Evolutionary conservation across 495 filamentous ascomycete genomes (phyloP), one percentile per base, ranked within the genome.

Genomic region (Hypoxylon trugodes): DNA sequence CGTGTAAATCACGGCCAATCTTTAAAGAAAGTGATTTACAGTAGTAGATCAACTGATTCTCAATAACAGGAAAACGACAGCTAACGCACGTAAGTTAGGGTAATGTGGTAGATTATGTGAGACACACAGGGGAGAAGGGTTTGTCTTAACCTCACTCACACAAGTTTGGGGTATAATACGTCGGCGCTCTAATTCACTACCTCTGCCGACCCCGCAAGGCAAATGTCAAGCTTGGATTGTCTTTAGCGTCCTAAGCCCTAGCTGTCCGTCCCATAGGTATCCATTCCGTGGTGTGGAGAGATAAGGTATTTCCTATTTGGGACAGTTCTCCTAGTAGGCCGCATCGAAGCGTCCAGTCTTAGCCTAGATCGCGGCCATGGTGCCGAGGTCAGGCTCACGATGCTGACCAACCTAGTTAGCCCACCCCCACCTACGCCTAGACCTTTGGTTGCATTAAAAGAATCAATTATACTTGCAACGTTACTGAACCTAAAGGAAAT

Each of bases 401-500:
- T 55, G 59, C 53, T 64, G 59, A 52, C 59, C 47, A 64, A 40
- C 30, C 33, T 46, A 40, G 62, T 37, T 19, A 42, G 21, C 12
- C 48, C 47, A 54, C 65, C 53, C n/a, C 59, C 53, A 46, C 55
- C 36, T 35, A 48, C 59, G 59, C 53, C 47, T 51, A 37, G 30
- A 33, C 32, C 19, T 48, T 41, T 59, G 48, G 65, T 64, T 68
- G 59, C 65, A 68, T 68, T 33, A 12, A 59, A 46, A 48, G 38
- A 21, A 59, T 46, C 30, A 25, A 53, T 35, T 32, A 59, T 56
- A 47, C 49, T 64, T 68, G 65, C 65, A 68, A 68, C 65, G 65
- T 68, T 68, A 68, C 65, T 47, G 59, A 49, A 42, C 47, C 30
- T 6, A 43, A 50, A 55, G 22, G 53, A 49, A 28, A 46, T 54